phyloP scores from a whole-genome alignment of 345 rosid genomes.

The Gossypium thurberi region DNA sequence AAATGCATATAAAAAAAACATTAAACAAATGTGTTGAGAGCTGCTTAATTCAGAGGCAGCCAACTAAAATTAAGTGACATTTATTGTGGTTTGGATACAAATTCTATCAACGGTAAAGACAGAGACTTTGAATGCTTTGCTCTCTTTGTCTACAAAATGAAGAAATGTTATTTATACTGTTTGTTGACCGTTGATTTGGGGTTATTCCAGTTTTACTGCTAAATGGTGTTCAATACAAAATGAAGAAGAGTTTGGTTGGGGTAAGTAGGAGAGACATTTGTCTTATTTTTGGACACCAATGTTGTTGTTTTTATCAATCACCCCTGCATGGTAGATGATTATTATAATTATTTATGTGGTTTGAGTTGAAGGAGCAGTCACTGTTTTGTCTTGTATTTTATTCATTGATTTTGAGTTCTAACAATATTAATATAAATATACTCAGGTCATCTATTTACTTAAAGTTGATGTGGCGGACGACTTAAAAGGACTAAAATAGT shows the following conservation, averaged over 20 bases:
- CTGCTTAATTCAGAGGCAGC: conserved; percentile 8
- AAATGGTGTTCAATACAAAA: no score
- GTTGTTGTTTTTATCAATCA: neutral
- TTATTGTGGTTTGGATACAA: neutral
- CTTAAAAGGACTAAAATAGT: no score
- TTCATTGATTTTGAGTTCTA: no score
- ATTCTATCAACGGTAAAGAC: neutral
- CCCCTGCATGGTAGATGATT: no score
- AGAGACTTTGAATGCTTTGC: neutral
- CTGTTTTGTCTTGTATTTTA: neutral
- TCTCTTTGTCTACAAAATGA: neutral
- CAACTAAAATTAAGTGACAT: conserved; percentile 10
- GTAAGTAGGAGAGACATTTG: neutral
- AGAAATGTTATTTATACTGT: neutral
- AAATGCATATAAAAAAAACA: neutral
- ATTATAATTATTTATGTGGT: no score
- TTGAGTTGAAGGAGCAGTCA: neutral
- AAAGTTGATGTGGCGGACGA: no score
- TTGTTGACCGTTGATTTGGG: conserved; percentile 4
- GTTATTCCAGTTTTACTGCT: neutral
- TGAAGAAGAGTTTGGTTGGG: neutral
- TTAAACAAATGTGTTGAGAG: conserved; percentile 7
- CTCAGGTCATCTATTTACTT: no score
- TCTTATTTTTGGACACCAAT: neutral
- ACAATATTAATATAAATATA: no score